phyloP scores from a whole-genome alignment of 352 stramenopile species.

The Phytophthora crassamura region DNA sequence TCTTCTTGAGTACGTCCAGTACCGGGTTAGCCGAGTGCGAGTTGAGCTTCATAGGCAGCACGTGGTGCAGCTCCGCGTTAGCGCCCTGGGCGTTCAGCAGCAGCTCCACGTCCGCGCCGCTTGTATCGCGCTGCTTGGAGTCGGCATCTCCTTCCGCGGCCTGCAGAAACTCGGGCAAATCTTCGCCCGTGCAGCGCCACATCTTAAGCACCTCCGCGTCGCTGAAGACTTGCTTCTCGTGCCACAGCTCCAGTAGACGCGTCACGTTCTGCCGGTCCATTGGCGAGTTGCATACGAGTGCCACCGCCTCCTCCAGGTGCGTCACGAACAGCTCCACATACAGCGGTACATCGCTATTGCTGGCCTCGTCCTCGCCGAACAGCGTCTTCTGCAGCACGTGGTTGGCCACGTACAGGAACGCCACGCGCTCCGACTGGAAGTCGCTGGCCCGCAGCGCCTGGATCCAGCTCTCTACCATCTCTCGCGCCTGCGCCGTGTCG shows the following conservation, averaged over 20 bases:
- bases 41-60: slow-evolving; percentile 80
- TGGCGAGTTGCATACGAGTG: slow-evolving; percentile 84
- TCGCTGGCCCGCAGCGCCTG: slow-evolving; percentile 69
- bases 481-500: slow-evolving; percentile 33
- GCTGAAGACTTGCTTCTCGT: slow-evolving; percentile 73
- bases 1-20: slow-evolving; percentile 81
- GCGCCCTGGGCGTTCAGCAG: slow-evolving; percentile 44
- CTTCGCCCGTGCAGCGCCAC: slow-evolving; percentile 83
- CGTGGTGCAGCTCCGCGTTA: slow-evolving; percentile 43
- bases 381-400: slow-evolving; percentile 84
- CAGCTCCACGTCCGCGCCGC: slow-evolving; percentile 20
- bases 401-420: slow-evolving; percentile 87
- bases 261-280: slow-evolving; percentile 84
- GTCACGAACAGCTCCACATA: slow-evolving; percentile 46
- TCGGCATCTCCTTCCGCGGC: slow-evolving; percentile 20
- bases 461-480: slow-evolving; percentile 79
- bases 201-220: slow-evolving; percentile 69
- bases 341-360: slow-evolving; percentile 11
- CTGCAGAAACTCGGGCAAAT: slow-evolving; percentile 62
- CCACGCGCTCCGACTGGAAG: slow-evolving; percentile 81
- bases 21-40: slow-evolving; percentile 78
- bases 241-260: slow-evolving; percentile 76
- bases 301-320: slow-evolving; percentile 76
- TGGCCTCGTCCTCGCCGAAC: slow-evolving; percentile 35
- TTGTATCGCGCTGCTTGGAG: slow-evolving; percentile 8